Percentiles rank a stretch among this genome's conserved stretches.
Evolutionary conservation across 2,329 filamentous ascomycete species (phyloP).

Genomic region (Madurella fahalii): DNA sequence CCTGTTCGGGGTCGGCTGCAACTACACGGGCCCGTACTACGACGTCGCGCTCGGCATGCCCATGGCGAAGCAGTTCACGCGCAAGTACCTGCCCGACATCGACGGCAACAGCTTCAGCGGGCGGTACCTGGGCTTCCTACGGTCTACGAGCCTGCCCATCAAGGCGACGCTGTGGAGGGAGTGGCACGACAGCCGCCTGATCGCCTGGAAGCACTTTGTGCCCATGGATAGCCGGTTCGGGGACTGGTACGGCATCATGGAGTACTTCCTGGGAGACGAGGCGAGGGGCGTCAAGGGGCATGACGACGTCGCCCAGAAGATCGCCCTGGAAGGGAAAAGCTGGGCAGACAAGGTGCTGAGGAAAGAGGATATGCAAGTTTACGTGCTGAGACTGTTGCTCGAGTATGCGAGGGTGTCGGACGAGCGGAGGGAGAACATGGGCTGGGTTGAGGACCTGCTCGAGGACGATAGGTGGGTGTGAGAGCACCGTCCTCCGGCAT

Average conservation of each 20-base stretch:
- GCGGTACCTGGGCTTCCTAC: constrained; percentile 64
- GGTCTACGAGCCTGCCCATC: constrained; percentile 65
- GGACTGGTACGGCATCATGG: constrained; percentile 69
- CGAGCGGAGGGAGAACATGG: constrained; percentile 49
- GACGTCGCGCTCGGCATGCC: constrained; percentile 36
- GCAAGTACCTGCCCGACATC: constrained; percentile 71
- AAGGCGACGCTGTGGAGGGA: constrained; percentile 76
- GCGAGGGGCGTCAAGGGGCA: constrained; percentile 34
- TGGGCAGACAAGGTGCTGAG: constrained; percentile 68
- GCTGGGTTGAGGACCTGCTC: constrained; percentile 51
- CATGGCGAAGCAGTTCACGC: constrained; percentile 51
- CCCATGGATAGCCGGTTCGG: constrained; percentile 72
- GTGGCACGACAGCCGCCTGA: constrained; percentile 72
- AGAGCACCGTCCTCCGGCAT: background rate
- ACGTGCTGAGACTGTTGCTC: constrained; percentile 59
- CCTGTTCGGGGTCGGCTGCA: constrained; percentile 36
- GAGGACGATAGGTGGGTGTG: background rate
- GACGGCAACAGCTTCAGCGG: constrained; percentile 72
- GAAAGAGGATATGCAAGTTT: constrained; percentile 70
- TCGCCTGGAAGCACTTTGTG: constrained; percentile 77
- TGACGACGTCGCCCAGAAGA: constrained; percentile 58
- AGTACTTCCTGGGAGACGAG: constrained; percentile 66
- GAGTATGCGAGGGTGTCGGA: constrained; percentile 58
- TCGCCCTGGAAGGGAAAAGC: constrained; percentile 60
- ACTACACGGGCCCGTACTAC: constrained; percentile 48